Evolutionary conservation across 2,329 filamentous ascomycete genomes (phyloP), one percentile per base, ranked within the genome.

Genomic region (Phoma sp.): DNA sequence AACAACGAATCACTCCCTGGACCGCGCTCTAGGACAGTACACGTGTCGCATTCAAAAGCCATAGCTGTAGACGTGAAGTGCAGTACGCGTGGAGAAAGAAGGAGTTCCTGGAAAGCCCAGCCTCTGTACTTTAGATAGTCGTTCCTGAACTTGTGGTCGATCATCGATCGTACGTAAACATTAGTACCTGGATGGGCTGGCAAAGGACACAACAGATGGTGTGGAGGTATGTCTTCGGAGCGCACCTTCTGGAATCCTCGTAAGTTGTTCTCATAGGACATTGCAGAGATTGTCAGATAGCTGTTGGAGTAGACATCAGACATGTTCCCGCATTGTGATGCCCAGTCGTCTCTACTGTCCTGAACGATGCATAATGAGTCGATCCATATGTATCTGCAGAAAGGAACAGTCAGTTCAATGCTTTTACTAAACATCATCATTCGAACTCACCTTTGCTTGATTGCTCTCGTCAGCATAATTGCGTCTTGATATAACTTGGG

Each of bases 101-200:
- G 37, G 2, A 63, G 55, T 21, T 67, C 64, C 21, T 67, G 64
- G n/a, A 62, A 51, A 4, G 62, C 64, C 64, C 62, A 67, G n/a
- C 41, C 53, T 22, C 53, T 25, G n/a, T 41, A 37, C 12, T 29
- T 56, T 2, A 56, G 22, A 13, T 46, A 36, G 9, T 55, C 51
- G 13, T 17, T 31, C 19, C 51, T 48, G 24, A 45, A 44, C 27
- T 40, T 33, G 31, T 55, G 51, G n/a, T 55, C 51, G 10, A 49
- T 21, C 33, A 48, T 48, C 7, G 51, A 55, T 12, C 51, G 39
- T 10, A 49, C 51, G 22, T 38, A 36, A 9, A 55, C 6, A 13
- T 21, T 13, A 4, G n/a, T 49, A 19, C 35, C 45, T 10, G 35
- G 40, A 31, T 44, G 29, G 1, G 13, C 40, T 1, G 44, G 25